A percentile compares a stretch with the other conserved stretches of the same genome.
These are phyloP conservation scores for Globisporangium carolinianum DNA, from an alignment of 352 stramenopile species.

Conservation along the genomic window DNA sequence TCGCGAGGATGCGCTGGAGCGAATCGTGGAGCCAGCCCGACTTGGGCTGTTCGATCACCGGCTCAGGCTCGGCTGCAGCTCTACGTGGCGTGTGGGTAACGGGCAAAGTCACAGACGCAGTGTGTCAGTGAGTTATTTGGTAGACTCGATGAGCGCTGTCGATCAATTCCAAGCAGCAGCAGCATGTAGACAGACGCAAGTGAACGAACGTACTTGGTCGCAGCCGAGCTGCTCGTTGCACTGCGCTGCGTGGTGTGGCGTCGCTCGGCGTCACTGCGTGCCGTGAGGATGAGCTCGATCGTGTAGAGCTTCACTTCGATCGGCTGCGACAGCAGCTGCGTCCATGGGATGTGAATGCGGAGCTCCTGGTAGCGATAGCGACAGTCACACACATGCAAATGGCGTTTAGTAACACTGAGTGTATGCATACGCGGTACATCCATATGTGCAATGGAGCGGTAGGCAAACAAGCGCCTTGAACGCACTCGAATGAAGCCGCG, in stretches of 20 bases:
- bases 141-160: no score
- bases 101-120: no score
- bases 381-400: not conserved
- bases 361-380: constrained; percentile 37
- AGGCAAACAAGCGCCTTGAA: not conserved
- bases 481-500: constrained; percentile 75
- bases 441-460: not conserved
- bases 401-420: not conserved
- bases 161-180: no score
- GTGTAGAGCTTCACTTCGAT: constrained; percentile 88
- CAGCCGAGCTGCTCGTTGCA: not conserved
- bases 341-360: constrained; percentile 86
- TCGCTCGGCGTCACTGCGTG: constrained; percentile 24
- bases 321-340: constrained; percentile 77
- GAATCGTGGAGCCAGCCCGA: constrained; percentile 75
- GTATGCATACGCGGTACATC: not conserved
- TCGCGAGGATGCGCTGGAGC: constrained; percentile 76
- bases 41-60: constrained; percentile 73
- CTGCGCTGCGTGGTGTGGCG: constrained; percentile 10
- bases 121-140: no score
- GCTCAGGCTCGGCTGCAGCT: constrained; percentile 11
- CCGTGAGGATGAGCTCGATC: constrained; percentile 81
- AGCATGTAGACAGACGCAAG: no score
- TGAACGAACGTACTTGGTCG: constrained; percentile 1
- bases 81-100: constrained; percentile 1